These are phyloP conservation scores for Solanum etuberosum DNA, from an alignment of 257 asterid genomes.

Conservation along the genomic window DNA sequence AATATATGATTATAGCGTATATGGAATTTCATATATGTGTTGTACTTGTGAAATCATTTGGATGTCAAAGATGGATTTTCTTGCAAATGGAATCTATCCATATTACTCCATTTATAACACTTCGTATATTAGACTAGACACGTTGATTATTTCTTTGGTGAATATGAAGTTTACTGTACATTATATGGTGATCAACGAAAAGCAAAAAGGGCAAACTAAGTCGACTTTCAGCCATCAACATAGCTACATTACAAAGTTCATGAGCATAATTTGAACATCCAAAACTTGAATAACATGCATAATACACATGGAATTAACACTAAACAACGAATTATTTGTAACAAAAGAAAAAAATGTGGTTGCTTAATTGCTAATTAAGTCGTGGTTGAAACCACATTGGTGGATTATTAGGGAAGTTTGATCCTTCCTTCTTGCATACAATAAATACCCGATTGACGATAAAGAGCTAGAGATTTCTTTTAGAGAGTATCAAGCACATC, in stretches of 20 bases:
- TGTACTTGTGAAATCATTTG: too few relatives aligned
- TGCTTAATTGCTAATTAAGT: not conserved
- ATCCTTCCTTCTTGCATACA: not conserved
- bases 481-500: not conserved
- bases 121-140: not conserved
- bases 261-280: not conserved
- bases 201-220: not conserved
- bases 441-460: not conserved
- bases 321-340: too few relatives aligned
- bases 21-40: too few relatives aligned
- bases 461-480: not conserved
- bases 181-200: not conserved
- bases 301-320: not conserved
- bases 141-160: not conserved
- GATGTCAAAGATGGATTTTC: too few relatives aligned
- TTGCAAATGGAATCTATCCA: too few relatives aligned
- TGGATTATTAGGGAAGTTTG: not conserved
- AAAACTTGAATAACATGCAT: too few relatives aligned
- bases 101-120: too few relatives aligned
- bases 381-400: not conserved
- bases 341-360: too few relatives aligned
- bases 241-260: not conserved
- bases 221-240: too few relatives aligned
- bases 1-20: too few relatives aligned
- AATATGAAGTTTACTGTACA: too few relatives aligned